phyloP scores from a whole-genome alignment of 1,139 yeast genomes.

The Blastobotrys ciferrii region DNA sequence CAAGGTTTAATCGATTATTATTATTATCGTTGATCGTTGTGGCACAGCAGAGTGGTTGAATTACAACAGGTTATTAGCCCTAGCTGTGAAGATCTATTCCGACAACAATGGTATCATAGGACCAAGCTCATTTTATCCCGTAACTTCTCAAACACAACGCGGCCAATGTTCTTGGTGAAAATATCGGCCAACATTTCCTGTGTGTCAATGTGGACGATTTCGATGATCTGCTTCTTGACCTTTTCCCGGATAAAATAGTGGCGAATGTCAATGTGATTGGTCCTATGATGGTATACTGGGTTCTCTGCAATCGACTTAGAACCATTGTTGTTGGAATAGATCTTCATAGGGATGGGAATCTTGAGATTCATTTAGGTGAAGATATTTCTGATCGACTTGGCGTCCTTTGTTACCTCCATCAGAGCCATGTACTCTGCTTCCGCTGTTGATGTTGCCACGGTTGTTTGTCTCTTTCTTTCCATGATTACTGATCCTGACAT shows the following conservation, averaged over 20 bases:
- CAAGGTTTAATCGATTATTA: no score
- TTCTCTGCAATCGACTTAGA: not conserved
- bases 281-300: not conserved
- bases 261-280: not conserved
- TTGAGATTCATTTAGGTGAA: not conserved
- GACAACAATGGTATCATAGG: no score
- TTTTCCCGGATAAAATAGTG: not conserved
- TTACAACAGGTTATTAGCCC: no score
- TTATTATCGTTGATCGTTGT: no score
- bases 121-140: not conserved
- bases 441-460: not conserved
- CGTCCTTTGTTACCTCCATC: not conserved
- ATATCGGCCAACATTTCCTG: not conserved
- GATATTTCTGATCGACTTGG: not conserved
- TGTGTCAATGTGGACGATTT: not conserved
- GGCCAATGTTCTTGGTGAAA: not conserved
- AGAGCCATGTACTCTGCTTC: constrained; percentile 1
- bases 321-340: not conserved
- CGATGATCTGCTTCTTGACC: not conserved
- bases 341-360: not conserved
- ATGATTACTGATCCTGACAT: constrained; percentile 17
- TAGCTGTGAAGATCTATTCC: no score
- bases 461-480: constrained; percentile 11
- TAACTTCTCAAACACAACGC: not conserved
- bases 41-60: no score